Evolutionary conservation across 2,329 filamentous ascomycete genomes (phyloP), one percentile per base, ranked within the genome.

Genomic region (Metarhizium sp.): DNA sequence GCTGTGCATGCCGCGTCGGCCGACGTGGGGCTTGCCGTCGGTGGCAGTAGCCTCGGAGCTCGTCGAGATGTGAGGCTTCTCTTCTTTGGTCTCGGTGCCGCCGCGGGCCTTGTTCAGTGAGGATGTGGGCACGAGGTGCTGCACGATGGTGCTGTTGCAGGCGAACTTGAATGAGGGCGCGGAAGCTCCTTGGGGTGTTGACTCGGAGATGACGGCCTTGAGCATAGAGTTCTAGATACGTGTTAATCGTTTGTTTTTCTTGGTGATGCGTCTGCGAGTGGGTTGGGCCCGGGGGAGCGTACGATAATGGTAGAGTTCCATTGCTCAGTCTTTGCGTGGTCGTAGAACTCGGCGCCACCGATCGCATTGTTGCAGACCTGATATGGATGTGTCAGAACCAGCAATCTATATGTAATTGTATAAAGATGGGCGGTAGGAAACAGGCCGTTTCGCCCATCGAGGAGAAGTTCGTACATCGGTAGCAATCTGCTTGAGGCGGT

Each of bases 241-340:
- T 25, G 45, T 11, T 48, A 30, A 59, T 63, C 52, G 65, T 52
- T 57, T 49, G 49, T 32, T 36, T 43, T 36, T 7, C 36, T 45
- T 6, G 36, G 50, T n/a, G 47, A 32, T 25, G 47, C 25, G 34
- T 55, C 64, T 45, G 16, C 29, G 32, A 34, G 7, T 34, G 10
- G 6, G 32, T 34, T 34, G 54, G 53, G n/a, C 49, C 36, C 29
- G 47, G 30, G 43, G 14, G 46, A 20, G 76, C 83, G 65, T 81
- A 95, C 91, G 72, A 97, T 96, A 72, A 99, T 97, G 61, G 80
- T 78, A 38, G 87, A 87, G 77, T 97, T 97, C 92, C 92, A 97
- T 63, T 84, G 76, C 68, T 87, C 84, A 40, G 92, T 95, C 69
- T 87, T 86, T 55, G 84, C 74, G 73, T 97, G 94, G 61, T 95